Conservation (phyloP, 2,329 filamentous ascomycete genomes). For the Proliferodiscus dingleyae region DNA sequence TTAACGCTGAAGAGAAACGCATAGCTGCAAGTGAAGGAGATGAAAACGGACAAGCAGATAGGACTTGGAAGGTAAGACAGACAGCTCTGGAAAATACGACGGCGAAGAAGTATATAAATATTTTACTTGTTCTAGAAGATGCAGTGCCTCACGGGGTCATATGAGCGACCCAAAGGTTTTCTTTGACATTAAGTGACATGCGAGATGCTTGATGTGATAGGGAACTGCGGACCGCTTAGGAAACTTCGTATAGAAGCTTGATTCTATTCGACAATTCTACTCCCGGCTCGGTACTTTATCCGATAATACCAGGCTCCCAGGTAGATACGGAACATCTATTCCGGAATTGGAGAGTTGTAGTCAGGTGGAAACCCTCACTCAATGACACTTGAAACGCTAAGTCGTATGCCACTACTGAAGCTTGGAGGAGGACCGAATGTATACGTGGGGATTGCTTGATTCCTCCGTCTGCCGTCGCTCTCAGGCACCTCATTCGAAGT, state of each 20-base stretch:
- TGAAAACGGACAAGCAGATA: neutral
- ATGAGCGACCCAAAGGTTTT: neutral
- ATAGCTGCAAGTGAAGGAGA: slow-evolving; percentile 13
- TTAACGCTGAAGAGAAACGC: slow-evolving; percentile 19
- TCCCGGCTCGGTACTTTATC: slow-evolving; percentile 5
- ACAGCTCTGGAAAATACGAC: neutral
- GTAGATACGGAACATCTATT: slow-evolving; percentile 9
- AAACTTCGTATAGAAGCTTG: neutral
- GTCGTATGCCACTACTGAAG: no score
- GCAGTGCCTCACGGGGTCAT: neutral
- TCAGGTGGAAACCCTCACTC: neutral
- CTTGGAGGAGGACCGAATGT: no score
- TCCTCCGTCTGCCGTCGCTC: no score
- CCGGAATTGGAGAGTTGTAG: neutral
- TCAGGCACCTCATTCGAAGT: no score
- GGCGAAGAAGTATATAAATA: slow-evolving; percentile 2
- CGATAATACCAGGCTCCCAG: neutral
- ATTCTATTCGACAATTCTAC: neutral
- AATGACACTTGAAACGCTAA: neutral
- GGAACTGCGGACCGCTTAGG: slow-evolving; percentile 5
- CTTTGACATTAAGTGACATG: neutral
- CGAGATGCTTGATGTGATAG: neutral
- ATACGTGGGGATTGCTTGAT: no score
- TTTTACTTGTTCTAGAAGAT: neutral
- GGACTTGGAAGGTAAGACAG: neutral